Conservation (phyloP, 2,329 filamentous ascomycete genomes). For the Phialophora verrucosa region DNA sequence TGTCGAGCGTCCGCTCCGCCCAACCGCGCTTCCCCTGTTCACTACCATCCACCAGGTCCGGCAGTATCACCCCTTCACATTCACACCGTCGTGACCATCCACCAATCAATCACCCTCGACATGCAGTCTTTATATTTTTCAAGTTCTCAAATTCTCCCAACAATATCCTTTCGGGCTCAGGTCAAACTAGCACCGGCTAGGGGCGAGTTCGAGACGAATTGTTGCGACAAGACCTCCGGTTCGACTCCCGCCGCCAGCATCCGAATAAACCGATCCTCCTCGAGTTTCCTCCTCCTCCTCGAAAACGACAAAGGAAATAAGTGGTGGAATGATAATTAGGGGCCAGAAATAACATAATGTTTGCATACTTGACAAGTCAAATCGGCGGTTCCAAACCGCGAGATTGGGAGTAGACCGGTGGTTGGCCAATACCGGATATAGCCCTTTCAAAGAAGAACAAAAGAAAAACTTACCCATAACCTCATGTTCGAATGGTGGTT, state of each 20-base stretch:
- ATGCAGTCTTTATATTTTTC: background rate
- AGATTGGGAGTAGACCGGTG: background rate
- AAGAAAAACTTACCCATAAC: background rate
- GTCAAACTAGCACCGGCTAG: background rate
- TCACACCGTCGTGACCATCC: background rate
- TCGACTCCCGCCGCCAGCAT: background rate
- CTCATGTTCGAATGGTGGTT: background rate
- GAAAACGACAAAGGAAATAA: background rate
- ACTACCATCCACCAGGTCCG: background rate
- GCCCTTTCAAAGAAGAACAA: background rate
- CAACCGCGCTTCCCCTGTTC: background rate
- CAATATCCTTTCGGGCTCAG: background rate
- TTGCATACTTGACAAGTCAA: slow-evolving; percentile 1
- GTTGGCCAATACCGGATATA: background rate
- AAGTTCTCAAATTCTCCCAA: background rate
- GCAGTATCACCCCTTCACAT: background rate
- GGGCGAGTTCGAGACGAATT: background rate
- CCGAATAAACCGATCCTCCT: too few relatives aligned
- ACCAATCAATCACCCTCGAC: background rate
- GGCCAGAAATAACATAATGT: background rate
- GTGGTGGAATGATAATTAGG: background rate
- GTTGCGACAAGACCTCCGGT: background rate
- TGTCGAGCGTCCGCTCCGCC: too few relatives aligned
- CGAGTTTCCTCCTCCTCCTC: background rate
- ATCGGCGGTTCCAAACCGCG: background rate